phyloP scores from a whole-genome alignment of 306 rosid genomes.

The Abrus precatorius region DNA sequence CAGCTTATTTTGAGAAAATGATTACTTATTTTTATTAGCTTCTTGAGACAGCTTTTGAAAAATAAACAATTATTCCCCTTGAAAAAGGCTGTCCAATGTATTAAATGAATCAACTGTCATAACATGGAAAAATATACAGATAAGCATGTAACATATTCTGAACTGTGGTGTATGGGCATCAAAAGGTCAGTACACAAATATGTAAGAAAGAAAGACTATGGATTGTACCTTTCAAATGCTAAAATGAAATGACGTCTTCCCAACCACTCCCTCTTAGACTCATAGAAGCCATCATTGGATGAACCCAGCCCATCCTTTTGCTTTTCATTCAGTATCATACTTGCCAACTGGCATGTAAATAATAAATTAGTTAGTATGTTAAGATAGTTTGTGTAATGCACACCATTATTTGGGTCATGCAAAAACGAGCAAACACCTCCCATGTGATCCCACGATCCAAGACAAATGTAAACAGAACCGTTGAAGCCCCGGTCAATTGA shows the following conservation, averaged over 20 bases:
- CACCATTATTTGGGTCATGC: constrained; percentile 34
- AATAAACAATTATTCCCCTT: too few relatives aligned
- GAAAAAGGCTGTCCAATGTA: background rate
- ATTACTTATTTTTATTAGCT: too few relatives aligned
- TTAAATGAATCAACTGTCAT: too few relatives aligned
- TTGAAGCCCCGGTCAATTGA: constrained; percentile 90
- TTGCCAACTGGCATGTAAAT: constrained; percentile 68
- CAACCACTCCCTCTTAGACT: constrained; percentile 96
- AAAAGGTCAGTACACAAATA: constrained; percentile 16
- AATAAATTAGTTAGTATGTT: constrained; percentile 37
- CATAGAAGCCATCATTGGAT: constrained; percentile 92
- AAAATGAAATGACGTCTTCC: constrained; percentile 91
- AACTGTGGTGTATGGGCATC: background rate
- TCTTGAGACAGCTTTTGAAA: too few relatives aligned
- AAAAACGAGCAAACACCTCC: constrained; percentile 72
- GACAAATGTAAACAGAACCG: constrained; percentile 86
- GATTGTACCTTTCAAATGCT: constrained; percentile 85
- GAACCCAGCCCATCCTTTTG: constrained; percentile 88
- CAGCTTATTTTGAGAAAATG: too few relatives aligned
- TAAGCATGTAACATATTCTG: background rate
- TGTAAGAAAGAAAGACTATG: constrained; percentile 5
- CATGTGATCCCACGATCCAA: constrained; percentile 96
- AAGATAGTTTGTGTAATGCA: constrained; percentile 26
- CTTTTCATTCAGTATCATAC: constrained; percentile 82
- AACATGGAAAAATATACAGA: too few relatives aligned